These are phyloP conservation scores for Crepidotus sp. DNA, from an alignment of 1,284 basidiomycete species.

Conservation along the genomic window DNA sequence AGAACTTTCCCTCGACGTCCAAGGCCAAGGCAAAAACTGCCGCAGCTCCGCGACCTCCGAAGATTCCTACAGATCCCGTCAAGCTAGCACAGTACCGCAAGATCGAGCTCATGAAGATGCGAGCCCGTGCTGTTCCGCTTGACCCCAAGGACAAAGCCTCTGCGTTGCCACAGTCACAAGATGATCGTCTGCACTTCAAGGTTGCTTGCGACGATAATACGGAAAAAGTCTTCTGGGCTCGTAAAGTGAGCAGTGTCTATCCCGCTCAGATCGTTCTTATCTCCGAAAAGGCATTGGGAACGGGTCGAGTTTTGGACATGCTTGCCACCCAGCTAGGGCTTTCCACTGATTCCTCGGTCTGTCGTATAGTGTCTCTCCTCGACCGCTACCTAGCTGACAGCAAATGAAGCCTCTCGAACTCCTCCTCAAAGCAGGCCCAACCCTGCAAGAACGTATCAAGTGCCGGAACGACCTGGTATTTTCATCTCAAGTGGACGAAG, in stretches of 20 bases:
- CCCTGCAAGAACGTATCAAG: conserved; percentile 11
- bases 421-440: conserved; percentile 17
- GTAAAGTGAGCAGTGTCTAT: conserved; percentile 39
- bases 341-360: conserved; percentile 15
- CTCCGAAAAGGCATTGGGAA: conserved; percentile 31
- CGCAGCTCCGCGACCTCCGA: conserved; percentile 17
- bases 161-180: conserved; percentile 37
- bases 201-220: conserved; percentile 23
- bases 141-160: conserved; percentile 46
- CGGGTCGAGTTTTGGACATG: conserved; percentile 44
- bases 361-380: not conserved
- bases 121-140: conserved; percentile 54
- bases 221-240: conserved; percentile 56
- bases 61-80: conserved; percentile 40
- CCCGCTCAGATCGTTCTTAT: not conserved
- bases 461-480: conserved; percentile 36
- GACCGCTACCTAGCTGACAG: not conserved
- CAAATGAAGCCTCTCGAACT: conserved; percentile 27
- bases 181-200: conserved; percentile 51
- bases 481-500: conserved; percentile 35
- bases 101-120: conserved; percentile 63
- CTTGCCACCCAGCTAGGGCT: conserved; percentile 31
- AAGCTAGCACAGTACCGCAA: conserved; percentile 48
- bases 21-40: conserved; percentile 9
- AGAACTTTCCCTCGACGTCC: conserved; percentile 37